These are phyloP conservation scores for Lactarius akahatsu DNA, from an alignment of 768 basidiomycete species.

Conservation along the genomic window DNA sequence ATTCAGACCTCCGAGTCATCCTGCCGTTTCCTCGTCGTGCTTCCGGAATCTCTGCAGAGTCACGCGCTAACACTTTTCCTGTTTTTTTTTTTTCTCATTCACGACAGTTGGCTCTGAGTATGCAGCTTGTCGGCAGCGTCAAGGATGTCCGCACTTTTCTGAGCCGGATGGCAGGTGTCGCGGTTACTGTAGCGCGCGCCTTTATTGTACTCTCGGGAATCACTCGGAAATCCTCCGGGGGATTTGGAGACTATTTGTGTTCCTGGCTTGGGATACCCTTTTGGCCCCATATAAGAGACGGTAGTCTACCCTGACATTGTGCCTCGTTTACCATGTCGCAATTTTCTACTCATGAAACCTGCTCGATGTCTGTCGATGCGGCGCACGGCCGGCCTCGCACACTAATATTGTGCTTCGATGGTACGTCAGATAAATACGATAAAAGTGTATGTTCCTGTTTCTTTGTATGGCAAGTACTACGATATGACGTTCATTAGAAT, in stretches of 20 bases:
- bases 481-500: slow-evolving; percentile 35
- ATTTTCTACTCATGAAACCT: neutral
- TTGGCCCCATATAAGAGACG: neutral
- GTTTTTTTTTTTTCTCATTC: no score
- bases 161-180: no score
- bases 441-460: neutral
- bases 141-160: no score
- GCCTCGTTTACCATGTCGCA: neutral
- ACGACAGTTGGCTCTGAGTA: no score
- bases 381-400: slow-evolving; percentile 6
- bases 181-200: no score
- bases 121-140: no score
- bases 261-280: neutral
- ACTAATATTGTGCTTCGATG: slow-evolving; percentile 23
- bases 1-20: no score
- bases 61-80: no score
- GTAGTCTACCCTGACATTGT: neutral
- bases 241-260: neutral
- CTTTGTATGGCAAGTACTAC: neutral
- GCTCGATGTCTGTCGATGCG: neutral
- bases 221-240: no score
- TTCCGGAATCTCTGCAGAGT: no score
- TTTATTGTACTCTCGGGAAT: no score
- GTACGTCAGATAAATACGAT: slow-evolving; percentile 18
- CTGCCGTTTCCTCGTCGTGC: no score